Conservation (phyloP, 495 filamentous ascomycete genomes). For the Melanomma pulvis-pyrius region DNA sequence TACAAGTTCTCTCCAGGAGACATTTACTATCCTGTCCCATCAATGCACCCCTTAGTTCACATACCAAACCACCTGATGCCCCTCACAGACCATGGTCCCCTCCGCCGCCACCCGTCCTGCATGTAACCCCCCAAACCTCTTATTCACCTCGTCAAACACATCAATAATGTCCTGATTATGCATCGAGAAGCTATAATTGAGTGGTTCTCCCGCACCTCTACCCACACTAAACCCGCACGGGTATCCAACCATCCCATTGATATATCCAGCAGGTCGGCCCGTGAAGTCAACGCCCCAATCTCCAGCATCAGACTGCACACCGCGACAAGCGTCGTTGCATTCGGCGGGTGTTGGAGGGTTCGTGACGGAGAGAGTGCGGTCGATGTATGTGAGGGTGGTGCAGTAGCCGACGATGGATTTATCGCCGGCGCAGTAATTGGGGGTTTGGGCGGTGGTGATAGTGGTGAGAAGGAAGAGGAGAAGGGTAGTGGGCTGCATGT, state of each 20-base stretch:
- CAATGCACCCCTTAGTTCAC: background rate
- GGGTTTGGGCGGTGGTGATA: background rate
- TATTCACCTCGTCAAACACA: background rate
- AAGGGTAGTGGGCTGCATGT: background rate
- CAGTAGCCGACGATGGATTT: background rate
- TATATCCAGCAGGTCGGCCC: background rate
- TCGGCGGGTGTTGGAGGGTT: background rate
- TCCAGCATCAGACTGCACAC: background rate
- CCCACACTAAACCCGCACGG: background rate
- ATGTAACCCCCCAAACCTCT: conserved; percentile 3
- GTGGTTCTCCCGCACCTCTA: background rate
- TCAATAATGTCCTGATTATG: conserved; percentile 2
- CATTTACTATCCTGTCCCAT: background rate
- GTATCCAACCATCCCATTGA: background rate
- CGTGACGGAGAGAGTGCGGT: background rate
- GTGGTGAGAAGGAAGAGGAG: background rate
- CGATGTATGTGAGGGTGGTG: conserved; percentile 3
- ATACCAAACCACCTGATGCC: background rate
- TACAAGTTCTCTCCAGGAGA: background rate
- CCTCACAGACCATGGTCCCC: background rate
- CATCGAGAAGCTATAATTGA: background rate
- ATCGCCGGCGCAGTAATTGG: background rate
- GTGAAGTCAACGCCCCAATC: background rate
- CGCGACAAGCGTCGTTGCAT: background rate
- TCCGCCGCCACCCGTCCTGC: background rate